These are phyloP conservation scores for Sugiyamaella novakii DNA, from an alignment of 1,139 yeast species.

Conservation along the genomic window DNA sequence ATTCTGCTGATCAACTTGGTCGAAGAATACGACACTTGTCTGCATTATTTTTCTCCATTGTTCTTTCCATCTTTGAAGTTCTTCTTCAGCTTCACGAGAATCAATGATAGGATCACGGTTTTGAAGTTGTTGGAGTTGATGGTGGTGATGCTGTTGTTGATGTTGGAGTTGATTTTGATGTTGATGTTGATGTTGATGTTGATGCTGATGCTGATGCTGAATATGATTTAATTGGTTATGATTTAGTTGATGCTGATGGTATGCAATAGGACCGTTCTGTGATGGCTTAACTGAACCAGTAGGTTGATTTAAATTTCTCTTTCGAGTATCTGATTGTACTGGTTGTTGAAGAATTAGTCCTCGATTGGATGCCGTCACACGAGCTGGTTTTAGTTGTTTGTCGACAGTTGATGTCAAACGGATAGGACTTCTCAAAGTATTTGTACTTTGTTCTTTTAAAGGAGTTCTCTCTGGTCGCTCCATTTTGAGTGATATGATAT, in stretches of 20 bases:
- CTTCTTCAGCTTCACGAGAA: slow-evolving; percentile 25
- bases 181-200: slow-evolving; percentile 1
- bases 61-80: slow-evolving; percentile 61
- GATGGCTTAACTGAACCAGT: background rate
- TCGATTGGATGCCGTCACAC: background rate
- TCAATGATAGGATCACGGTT: slow-evolving; percentile 1
- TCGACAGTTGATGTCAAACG: slow-evolving; percentile 2
- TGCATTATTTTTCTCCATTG: slow-evolving; percentile 81
- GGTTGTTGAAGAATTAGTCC: slow-evolving; percentile 1
- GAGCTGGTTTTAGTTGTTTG: background rate
- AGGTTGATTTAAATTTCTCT: background rate
- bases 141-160: no score
- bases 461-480: slow-evolving; percentile 23
- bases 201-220: slow-evolving; percentile 2
- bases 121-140: background rate
- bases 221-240: background rate
- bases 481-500: slow-evolving; percentile 4
- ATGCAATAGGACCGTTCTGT: background rate
- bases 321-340: background rate
- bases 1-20: slow-evolving; percentile 58
- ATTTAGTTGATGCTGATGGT: background rate
- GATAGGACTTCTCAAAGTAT: slow-evolving; percentile 19
- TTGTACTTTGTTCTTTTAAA: slow-evolving; percentile 24
- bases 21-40: slow-evolving; percentile 76
- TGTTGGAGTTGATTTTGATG: slow-evolving; percentile 1